Conservation (phyloP, 2,329 filamentous ascomycete species). For the Paraphaeosphaeria sporulosa region DNA sequence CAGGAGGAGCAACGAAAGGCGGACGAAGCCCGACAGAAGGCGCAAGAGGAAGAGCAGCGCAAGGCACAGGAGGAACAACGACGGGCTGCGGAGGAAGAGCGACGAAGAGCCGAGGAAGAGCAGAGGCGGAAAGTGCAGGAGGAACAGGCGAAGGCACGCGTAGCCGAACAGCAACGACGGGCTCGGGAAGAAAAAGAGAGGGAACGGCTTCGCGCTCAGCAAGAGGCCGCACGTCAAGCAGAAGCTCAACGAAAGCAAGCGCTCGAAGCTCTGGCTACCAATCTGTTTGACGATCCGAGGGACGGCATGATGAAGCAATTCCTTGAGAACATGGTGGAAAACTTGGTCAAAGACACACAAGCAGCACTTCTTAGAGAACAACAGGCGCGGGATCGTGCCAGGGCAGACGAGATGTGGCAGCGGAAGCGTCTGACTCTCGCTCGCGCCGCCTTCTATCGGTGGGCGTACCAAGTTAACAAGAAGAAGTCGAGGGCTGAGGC, state of each 20-base stretch:
- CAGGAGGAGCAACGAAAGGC: slow-evolving; percentile 15
- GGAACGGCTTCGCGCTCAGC: slow-evolving; percentile 8
- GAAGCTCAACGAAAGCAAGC: slow-evolving; percentile 28
- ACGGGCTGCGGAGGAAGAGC: slow-evolving; percentile 20
- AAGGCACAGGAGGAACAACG: slow-evolving; percentile 15
- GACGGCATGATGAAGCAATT: slow-evolving; percentile 56
- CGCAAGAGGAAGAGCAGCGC: slow-evolving; percentile 8
- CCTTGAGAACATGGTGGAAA: slow-evolving; percentile 49
- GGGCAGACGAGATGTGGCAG: slow-evolving; percentile 29
- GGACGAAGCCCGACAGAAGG: slow-evolving; percentile 14
- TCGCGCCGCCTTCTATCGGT: slow-evolving; percentile 30
- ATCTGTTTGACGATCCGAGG: slow-evolving; percentile 47
- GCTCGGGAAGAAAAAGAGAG: slow-evolving; percentile 20
- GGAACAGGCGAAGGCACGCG: slow-evolving; percentile 17
- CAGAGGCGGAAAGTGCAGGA: slow-evolving; percentile 26
- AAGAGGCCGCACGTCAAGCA: slow-evolving; percentile 11
- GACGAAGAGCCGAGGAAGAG: slow-evolving; percentile 18
- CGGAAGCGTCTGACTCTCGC: slow-evolving; percentile 26
- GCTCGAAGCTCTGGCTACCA: slow-evolving; percentile 45
- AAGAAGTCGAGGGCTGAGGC: slow-evolving; percentile 33
- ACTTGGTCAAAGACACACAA: slow-evolving; percentile 44
- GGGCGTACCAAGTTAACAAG: slow-evolving; percentile 34
- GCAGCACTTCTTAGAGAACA: slow-evolving; percentile 45
- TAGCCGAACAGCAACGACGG: slow-evolving; percentile 26
- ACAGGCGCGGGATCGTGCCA: slow-evolving; percentile 33